Evolutionary conservation across 2,329 filamentous ascomycete species (phyloP).

Genomic region (Epichloe baconii): DNA sequence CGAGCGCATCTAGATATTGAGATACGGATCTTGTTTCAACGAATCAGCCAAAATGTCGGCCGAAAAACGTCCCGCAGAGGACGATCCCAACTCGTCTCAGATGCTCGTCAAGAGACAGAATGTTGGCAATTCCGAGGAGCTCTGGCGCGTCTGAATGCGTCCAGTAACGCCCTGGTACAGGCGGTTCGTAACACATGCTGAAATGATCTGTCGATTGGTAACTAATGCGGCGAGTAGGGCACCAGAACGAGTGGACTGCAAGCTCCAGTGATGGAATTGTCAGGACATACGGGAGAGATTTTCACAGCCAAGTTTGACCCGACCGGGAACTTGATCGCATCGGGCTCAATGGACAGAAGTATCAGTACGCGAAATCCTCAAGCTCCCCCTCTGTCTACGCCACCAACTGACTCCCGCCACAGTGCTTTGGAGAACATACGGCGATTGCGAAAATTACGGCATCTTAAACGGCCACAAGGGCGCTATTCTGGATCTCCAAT

Average conservation of each 20-base stretch:
- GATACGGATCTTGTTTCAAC: neutral
- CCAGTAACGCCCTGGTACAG: slow-evolving; percentile 35
- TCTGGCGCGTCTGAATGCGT: slow-evolving; percentile 37
- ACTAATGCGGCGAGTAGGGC: slow-evolving; percentile 35
- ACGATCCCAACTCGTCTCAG: slow-evolving; percentile 66
- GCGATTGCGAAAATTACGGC: slow-evolving; percentile 90
- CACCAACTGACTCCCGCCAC: neutral
- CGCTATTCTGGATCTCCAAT: slow-evolving; percentile 83
- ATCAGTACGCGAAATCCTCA: slow-evolving; percentile 49
- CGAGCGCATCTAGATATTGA: neutral
- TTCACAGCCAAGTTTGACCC: slow-evolving; percentile 86
- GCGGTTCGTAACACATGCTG: slow-evolving; percentile 25
- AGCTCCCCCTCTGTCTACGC: neutral
- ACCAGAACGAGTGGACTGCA: slow-evolving; percentile 71
- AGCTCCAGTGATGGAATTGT: slow-evolving; percentile 87
- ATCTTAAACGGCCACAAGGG: slow-evolving; percentile 79
- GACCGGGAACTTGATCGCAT: slow-evolving; percentile 78
- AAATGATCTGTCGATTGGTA: neutral
- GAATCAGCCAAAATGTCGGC: slow-evolving; percentile 54
- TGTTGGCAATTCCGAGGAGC: slow-evolving; percentile 33
- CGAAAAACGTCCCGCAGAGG: slow-evolving; percentile 84
- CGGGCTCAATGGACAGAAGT: slow-evolving; percentile 85
- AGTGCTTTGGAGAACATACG: slow-evolving; percentile 92
- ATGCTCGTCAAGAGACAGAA: slow-evolving; percentile 86
- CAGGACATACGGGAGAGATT: slow-evolving; percentile 71